Percentiles rank a stretch among this genome's conserved stretches.
These are phyloP conservation scores for Saccharomyces hybrid DNA, from an alignment of 1,139 yeast genomes.

Conservation along the genomic window DNA sequence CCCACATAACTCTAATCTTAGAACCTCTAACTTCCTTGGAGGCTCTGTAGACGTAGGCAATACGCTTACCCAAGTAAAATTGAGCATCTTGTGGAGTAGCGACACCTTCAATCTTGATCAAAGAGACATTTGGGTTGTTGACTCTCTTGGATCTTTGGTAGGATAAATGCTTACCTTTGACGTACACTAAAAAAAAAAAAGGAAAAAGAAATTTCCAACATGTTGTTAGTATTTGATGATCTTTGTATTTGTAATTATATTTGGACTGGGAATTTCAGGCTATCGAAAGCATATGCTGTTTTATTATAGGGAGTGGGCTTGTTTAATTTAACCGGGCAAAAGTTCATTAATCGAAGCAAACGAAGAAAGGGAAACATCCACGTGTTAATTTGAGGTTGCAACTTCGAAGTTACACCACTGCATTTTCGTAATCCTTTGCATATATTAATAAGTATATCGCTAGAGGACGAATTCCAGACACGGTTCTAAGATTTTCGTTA, in stretches of 20 bases:
- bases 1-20: conserved; percentile 99
- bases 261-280: not conserved
- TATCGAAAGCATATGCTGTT: not conserved
- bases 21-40: conserved; percentile 97
- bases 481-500: no score
- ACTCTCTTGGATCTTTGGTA: conserved; percentile 99
- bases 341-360: no score
- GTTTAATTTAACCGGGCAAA: no score
- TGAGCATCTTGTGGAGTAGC: conserved; percentile 85
- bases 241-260: not conserved
- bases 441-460: no score
- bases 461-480: no score
- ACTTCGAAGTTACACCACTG: no score
- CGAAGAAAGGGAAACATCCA: no score
- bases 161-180: conserved; percentile 99
- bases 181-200: conserved; percentile 64
- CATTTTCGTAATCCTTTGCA: no score
- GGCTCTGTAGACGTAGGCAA: conserved; percentile 99
- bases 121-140: conserved; percentile 96
- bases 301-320: not conserved
- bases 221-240: not conserved
- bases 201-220: not conserved
- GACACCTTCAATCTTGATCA: conserved; percentile 96
- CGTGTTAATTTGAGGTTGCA: no score
- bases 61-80: conserved; percentile 99